Conservation (phyloP, 352 stramenopile species). For the Phytophthora pluvialis region DNA sequence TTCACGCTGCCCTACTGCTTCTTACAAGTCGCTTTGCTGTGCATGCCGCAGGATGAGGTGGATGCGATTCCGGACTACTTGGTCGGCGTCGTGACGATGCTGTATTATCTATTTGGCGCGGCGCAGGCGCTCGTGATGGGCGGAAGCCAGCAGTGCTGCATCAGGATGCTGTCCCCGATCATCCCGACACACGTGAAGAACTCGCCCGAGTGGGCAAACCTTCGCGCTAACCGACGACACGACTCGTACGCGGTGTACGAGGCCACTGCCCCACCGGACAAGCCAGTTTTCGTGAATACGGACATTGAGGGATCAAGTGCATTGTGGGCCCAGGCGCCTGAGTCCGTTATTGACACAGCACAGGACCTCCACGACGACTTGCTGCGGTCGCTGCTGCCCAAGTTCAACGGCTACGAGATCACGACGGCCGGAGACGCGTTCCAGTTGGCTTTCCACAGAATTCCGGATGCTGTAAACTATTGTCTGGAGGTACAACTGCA, state of each 20-base stretch:
- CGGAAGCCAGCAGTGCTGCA: conserved; percentile 67
- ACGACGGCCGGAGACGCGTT: conserved; percentile 78
- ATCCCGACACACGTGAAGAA: conserved; percentile 62
- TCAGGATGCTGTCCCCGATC: conserved; percentile 56
- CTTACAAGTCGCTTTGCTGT: conserved; percentile 56
- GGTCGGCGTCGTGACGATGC: conserved; percentile 59
- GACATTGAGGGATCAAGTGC: conserved; percentile 83
- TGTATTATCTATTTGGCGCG: conserved; percentile 72
- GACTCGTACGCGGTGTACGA: conserved; percentile 49
- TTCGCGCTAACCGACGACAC: conserved; percentile 41
- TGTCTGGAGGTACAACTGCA: conserved; percentile 69
- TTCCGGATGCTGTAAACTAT: conserved; percentile 68
- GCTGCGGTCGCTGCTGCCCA: conserved; percentile 54
- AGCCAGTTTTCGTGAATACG: conserved; percentile 78
- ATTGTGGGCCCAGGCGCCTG: conserved; percentile 62
- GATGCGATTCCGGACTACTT: conserved; percentile 62
- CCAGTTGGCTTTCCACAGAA: conserved; percentile 74
- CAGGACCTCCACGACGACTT: conserved; percentile 73
- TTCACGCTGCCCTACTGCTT: conserved; percentile 76
- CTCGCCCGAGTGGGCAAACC: conserved; percentile 53
- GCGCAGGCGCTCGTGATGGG: conserved; percentile 72
- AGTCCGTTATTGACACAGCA: conserved; percentile 63
- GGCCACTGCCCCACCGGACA: conserved; percentile 35
- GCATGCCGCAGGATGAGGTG: conserved; percentile 44
- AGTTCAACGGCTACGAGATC: conserved; percentile 77